Conservation (phyloP, 495 filamentous ascomycete genomes). For the Chaetomium cochliodes region DNA sequence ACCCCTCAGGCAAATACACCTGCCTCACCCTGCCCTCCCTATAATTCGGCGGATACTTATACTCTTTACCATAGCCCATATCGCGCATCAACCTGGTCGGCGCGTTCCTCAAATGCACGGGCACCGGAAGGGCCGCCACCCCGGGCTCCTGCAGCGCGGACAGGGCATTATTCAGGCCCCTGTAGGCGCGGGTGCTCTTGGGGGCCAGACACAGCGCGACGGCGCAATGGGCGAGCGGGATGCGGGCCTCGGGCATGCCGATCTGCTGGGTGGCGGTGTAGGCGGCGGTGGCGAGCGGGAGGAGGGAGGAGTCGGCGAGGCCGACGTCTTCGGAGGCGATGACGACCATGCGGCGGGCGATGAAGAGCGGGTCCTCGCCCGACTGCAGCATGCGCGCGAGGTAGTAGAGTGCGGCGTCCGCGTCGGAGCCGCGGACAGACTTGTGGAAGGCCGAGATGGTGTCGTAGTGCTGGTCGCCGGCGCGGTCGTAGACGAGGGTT, state of each 20-base stretch:
- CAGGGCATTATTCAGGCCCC: slow-evolving; percentile 75
- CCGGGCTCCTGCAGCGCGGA: slow-evolving; percentile 74
- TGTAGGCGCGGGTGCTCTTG: slow-evolving; percentile 84
- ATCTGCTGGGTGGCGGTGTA: slow-evolving; percentile 85
- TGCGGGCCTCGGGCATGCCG: slow-evolving; percentile 90
- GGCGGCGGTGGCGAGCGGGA: slow-evolving; percentile 78
- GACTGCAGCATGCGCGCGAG: slow-evolving; percentile 93
- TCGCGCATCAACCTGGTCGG: slow-evolving; percentile 92
- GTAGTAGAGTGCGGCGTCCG: slow-evolving; percentile 90
- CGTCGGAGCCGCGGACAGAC: slow-evolving; percentile 79
- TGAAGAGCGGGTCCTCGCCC: slow-evolving; percentile 90
- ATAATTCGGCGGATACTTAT: slow-evolving; percentile 96
- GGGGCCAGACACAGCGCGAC: slow-evolving; percentile 78
- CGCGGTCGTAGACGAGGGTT: slow-evolving; percentile 90
- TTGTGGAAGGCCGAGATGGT: slow-evolving; percentile 98
- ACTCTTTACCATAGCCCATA: slow-evolving; percentile 82
- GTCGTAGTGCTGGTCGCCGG: slow-evolving; percentile 94
- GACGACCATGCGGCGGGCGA: slow-evolving; percentile 87
- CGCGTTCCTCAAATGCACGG: slow-evolving; percentile 86
- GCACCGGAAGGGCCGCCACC: slow-evolving; percentile 73
- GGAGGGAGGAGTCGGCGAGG: slow-evolving; percentile 81
- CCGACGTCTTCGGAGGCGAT: slow-evolving; percentile 91
- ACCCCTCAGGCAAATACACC: slow-evolving; percentile 78
- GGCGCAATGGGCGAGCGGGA: slow-evolving; percentile 83
- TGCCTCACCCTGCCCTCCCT: slow-evolving; percentile 79